Conservation (phyloP, 768 basidiomycete genomes). For the Lentinus tigrinus region DNA sequence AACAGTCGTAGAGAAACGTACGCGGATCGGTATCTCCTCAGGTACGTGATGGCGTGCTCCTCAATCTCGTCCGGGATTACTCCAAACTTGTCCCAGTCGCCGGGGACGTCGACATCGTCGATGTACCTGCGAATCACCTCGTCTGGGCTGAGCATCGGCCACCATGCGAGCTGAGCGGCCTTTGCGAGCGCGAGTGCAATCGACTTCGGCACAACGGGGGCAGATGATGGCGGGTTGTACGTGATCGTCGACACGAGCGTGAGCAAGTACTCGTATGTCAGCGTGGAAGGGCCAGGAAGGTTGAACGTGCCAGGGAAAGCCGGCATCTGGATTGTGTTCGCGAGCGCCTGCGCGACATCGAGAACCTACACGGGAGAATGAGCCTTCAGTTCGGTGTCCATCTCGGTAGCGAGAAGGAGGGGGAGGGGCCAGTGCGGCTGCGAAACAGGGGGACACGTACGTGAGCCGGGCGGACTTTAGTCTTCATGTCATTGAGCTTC, state of each 20-base stretch:
- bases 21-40: conserved; percentile 87
- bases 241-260: conserved; percentile 80
- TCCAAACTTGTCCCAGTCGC: conserved; percentile 83
- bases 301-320: conserved; percentile 66
- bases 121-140: conserved; percentile 87
- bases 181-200: conserved; percentile 65
- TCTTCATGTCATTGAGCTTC: conserved; percentile 88
- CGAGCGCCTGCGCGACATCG: conserved; percentile 90
- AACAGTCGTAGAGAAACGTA: conserved; percentile 44
- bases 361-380: conserved; percentile 56
- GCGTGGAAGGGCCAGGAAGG: conserved; percentile 86
- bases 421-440: background rate
- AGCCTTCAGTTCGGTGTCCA: background rate
- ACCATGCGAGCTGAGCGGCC: conserved; percentile 74
- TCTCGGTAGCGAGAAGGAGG: conserved; percentile 10
- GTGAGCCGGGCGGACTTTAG: conserved; percentile 87
- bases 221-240: conserved; percentile 68
- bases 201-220: conserved; percentile 73
- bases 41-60: conserved; percentile 82
- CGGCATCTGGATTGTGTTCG: conserved; percentile 67
- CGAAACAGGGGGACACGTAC: conserved; percentile 18
- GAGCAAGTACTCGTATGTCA: conserved; percentile 79
- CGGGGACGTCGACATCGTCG: conserved; percentile 70
- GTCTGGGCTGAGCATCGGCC: conserved; percentile 89
- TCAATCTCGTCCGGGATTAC: conserved; percentile 85